Base-by-base conservation (phyloP, 2,329 filamentous ascomycete genomes). In the Pseudocercospora fijiensis region DNA sequence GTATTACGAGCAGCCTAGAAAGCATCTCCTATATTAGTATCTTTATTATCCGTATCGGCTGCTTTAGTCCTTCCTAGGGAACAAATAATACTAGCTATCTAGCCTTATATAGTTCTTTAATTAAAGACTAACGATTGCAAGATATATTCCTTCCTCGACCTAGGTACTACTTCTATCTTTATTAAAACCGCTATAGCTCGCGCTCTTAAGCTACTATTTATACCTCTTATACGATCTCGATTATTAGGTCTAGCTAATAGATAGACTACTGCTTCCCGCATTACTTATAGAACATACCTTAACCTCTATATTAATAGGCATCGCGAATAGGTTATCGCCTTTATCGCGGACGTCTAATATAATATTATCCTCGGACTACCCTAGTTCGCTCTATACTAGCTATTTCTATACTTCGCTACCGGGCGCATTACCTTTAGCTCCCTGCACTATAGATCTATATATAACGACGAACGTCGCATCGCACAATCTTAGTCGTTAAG, bases 221-320 rank as follows among this genome's bases (percentile, higher is more conserved):
- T 52, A 6, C 49, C 22, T 28, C 10, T 52, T 52, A 26, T 28
- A 7, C 4, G 11, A 11, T 26, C 8, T 7, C 16, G 26, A 26
- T 26, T 26, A 22, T 22, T 52, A 18, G 22, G 10, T 22, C 49
- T 52, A 4, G 10, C 13, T 7, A 28, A 52, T 52, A 52, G 49
- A 9, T 52, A 52, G 49, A 16, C 10, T 26, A 33, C 5, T 10
- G 4, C 22, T 57, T 5, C 2, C 7, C n/a, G 22, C 18, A 57
- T 33, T 57, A 57, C 27, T 37, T 57, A 33, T 22, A 26, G 20
- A 37, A 33, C 11, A 13, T 30, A 28, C 18, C 7, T 41, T 41
- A 57, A 33, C 22, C 5, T 57, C 37, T 37, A 57, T 28, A 41
- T 41, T 57, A 57, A 57, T 57, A 57, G 27, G 18, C 37, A 57